Conservation (phyloP, 106 monocot genomes). For the Allium sativum region DNA sequence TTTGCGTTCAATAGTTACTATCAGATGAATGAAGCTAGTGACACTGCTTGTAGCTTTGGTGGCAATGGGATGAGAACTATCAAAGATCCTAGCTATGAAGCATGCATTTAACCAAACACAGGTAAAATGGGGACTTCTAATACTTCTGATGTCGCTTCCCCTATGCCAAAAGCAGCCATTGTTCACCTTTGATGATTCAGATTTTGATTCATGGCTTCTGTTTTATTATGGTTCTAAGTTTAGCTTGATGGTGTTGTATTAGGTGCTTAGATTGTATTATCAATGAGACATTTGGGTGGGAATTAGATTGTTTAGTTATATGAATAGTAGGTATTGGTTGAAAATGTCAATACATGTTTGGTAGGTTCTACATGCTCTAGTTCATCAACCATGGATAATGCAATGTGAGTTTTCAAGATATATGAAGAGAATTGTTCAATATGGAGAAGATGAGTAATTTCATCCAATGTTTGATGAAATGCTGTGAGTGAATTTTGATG, state of each 20-base stretch:
- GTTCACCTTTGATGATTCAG: background rate
- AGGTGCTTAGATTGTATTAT: background rate
- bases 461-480: no score
- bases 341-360: no score
- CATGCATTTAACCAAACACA: slow-evolving; percentile 25
- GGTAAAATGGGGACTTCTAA: slow-evolving; percentile 34
- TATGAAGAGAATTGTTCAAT: no score
- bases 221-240: background rate
- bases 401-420: no score
- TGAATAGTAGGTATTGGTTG: background rate
- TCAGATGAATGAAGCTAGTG: slow-evolving; percentile 84
- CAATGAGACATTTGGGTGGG: background rate
- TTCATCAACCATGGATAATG: no score
- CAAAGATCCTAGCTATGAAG: slow-evolving; percentile 93
- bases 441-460: no score
- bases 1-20: slow-evolving; percentile 84
- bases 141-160: slow-evolving; percentile 17
- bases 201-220: background rate
- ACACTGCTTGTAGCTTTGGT: slow-evolving; percentile 81
- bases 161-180: slow-evolving; percentile 5
- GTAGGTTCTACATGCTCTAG: no score
- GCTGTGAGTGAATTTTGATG: no score
- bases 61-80: slow-evolving; percentile 62
- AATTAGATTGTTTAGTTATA: background rate
- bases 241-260: background rate